Evolutionary conservation across 495 filamentous ascomycete genomes (phyloP), one percentile per base, ranked within the genome.

Genomic region (Zalerion maritima): DNA sequence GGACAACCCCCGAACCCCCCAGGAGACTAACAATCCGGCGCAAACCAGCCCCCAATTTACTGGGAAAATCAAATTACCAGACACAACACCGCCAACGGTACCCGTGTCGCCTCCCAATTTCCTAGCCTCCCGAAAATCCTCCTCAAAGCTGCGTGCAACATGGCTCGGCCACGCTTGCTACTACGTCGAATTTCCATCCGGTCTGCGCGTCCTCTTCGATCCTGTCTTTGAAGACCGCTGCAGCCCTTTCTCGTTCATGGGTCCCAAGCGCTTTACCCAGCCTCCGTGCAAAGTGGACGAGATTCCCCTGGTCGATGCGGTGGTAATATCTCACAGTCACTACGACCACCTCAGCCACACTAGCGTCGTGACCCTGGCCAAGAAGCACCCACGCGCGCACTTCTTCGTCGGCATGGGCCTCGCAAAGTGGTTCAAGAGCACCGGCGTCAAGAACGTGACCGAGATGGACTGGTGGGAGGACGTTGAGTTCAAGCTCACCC

Each of bases 391-490:
- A 0, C 69, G 78, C 11, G 85, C 71, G 21, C 81, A 86, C 34
- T 94, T 87, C 54, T 89, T 94, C 35, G 86, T 80, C 12, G 82
- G 82, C 0, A 48, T 96, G 1, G 84, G 86, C n/a, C 75, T 89
- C 31, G 81, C 81, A 55, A 50, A 70, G 28, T 96, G 89, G 89
- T 94, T 96, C 50, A 53, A 54, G 25, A 34, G 52, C 2, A 64
- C 58, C 17, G 81, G 79, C 1, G 66, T 94, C 24, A 18, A 61
- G 0, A 78, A 78, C 20, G 74, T 89, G 22, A 87, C 80, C 2
- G 87, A 94, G 54, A 47, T 94, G 46, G 89, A 97, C 45, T 97
- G 89, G 89, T 94, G 89, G 86, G 78, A 93, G 38, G 73, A 81
- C 34, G 67, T 71, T 6, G 75, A 86, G 29, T 48, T 94, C 12